A percentile compares a stretch with the other conserved stretches of the same genome.
phyloP scores from a whole-genome alignment of 192 early-diverging fungal species.

The Irineochytrium annulatum region DNA sequence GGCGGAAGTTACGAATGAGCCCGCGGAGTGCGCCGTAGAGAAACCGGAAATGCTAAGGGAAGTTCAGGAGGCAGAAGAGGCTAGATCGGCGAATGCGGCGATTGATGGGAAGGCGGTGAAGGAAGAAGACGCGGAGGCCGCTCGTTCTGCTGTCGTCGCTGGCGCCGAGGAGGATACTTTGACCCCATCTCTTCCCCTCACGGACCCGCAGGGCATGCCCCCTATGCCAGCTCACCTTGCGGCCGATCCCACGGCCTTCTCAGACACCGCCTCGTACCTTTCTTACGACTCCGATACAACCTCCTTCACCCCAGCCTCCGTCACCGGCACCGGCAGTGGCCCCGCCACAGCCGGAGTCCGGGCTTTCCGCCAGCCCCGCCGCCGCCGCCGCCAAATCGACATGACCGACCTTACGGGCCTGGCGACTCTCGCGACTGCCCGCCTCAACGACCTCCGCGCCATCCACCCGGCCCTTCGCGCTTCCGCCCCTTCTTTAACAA shows the following conservation, averaged over 20 bases:
- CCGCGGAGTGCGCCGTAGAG: background rate
- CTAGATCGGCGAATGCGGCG: background rate
- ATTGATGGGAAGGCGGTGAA: background rate
- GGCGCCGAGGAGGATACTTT: background rate
- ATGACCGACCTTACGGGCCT: conserved; percentile 29
- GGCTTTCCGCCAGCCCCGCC: background rate
- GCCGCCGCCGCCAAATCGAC: conserved; percentile 24
- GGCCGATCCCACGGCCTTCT: background rate
- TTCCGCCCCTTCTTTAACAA: too few relatives aligned
- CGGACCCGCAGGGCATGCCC: background rate
- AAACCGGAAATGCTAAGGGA: background rate
- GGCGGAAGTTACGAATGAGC: background rate
- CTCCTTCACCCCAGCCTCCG: background rate
- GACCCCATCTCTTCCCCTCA: too few relatives aligned
- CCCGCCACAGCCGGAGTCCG: background rate
- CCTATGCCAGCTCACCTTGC: background rate
- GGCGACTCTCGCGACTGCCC: conserved; percentile 22
- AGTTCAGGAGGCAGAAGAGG: background rate
- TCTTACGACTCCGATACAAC: conserved; percentile 13
- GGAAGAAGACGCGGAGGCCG: background rate
- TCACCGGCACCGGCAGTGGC: background rate
- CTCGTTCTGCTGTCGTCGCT: background rate
- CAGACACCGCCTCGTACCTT: conserved; percentile 6
- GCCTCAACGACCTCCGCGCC: conserved; percentile 19
- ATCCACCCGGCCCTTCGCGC: conserved; percentile 11